These are phyloP conservation scores for Pseudogymnoascus sp. DNA, from an alignment of 2,329 filamentous ascomycete species.

Conservation along the genomic window DNA sequence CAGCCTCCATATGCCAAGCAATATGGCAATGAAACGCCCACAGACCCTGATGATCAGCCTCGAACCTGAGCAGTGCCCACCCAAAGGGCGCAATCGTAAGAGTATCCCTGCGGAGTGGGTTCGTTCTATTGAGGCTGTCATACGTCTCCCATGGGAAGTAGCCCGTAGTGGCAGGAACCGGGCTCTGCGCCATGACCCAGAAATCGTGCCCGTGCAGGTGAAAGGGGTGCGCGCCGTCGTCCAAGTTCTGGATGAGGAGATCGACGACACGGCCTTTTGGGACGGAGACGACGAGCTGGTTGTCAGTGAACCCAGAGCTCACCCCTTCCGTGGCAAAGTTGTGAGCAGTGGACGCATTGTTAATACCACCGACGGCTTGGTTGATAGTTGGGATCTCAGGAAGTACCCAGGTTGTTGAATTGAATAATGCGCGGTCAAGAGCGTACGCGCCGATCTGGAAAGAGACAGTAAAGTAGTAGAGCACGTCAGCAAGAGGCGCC, in stretches of 20 bases:
- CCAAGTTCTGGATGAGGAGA: constrained; percentile 69
- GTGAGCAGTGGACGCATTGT: constrained; percentile 28
- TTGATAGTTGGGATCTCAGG: constrained; percentile 38
- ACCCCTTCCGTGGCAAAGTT: constrained; percentile 16
- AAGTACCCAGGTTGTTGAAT: constrained; percentile 44
- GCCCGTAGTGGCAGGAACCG: constrained; percentile 36
- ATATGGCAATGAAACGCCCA: constrained; percentile 55
- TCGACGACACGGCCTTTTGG: constrained; percentile 51
- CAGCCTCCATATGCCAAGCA: constrained; percentile 49
- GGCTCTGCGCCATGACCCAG: constrained; percentile 51
- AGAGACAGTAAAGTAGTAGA: constrained; percentile 47
- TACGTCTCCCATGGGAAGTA: constrained; percentile 38
- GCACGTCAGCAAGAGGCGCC: constrained; percentile 42
- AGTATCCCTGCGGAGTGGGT: constrained; percentile 43
- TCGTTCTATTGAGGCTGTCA: constrained; percentile 32
- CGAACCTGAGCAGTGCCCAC: constrained; percentile 45
- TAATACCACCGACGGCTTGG: constrained; percentile 39
- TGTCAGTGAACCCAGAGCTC: constrained; percentile 56
- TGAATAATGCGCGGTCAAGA: constrained; percentile 51
- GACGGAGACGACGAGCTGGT: constrained; percentile 46
- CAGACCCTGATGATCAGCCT: constrained; percentile 48
- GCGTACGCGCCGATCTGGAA: constrained; percentile 52
- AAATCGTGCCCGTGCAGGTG: constrained; percentile 72
- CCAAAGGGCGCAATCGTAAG: constrained; percentile 45
- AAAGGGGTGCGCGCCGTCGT: constrained; percentile 62